Percentiles rank a stretch among this genome's conserved stretches.
Conservation (phyloP, 2,329 filamentous ascomycete genomes). For the Ascosphaera apis region DNA sequence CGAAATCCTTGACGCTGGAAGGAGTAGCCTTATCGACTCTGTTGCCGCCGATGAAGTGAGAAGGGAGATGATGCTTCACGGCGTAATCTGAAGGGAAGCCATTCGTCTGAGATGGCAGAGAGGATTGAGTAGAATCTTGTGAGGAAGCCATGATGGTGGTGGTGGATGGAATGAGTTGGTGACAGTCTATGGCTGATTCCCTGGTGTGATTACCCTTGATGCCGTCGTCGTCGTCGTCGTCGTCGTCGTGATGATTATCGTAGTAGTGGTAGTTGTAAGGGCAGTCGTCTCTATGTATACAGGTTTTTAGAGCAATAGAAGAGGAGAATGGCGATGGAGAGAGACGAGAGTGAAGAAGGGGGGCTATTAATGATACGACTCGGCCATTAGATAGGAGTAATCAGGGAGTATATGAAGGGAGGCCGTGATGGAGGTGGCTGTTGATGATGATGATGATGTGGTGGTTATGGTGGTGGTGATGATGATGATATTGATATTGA, state of each 20-base stretch:
- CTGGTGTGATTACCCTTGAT: not conserved
- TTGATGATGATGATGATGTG: slow-evolving; percentile 1
- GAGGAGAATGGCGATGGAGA: slow-evolving; percentile 6
- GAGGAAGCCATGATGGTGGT: slow-evolving; percentile 1
- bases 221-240: not conserved
- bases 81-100: slow-evolving; percentile 42
- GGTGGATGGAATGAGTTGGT: slow-evolving; percentile 5
- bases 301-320: no score
- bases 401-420: no score
- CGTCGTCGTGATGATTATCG: no score
- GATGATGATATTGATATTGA: no score
- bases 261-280: no score
- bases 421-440: not conserved
- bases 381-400: not conserved
- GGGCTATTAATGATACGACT: slow-evolving; percentile 1
- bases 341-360: slow-evolving; percentile 5
- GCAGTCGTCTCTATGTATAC: no score
- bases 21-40: slow-evolving; percentile 57
- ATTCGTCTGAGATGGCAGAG: slow-evolving; percentile 25
- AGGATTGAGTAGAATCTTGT: slow-evolving; percentile 7
- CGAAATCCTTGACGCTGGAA: slow-evolving; percentile 89
- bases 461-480: no score
- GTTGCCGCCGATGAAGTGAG: slow-evolving; percentile 96
- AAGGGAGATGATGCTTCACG: slow-evolving; percentile 57
- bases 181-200: slow-evolving; percentile 3